These are phyloP conservation scores for Russula sp. DNA, from an alignment of 768 basidiomycete genomes.

Conservation along the genomic window DNA sequence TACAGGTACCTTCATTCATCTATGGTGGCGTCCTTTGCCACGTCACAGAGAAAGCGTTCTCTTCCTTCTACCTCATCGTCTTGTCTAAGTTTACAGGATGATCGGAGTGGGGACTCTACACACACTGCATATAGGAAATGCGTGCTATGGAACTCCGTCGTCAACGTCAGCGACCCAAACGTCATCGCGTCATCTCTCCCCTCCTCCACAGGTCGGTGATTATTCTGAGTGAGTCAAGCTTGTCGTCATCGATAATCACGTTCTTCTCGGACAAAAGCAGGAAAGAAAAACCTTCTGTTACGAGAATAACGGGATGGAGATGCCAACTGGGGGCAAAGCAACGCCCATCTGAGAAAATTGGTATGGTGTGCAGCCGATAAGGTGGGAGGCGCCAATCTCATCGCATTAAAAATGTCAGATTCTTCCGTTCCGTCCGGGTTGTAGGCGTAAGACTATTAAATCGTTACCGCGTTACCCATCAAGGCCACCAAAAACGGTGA, in stretches of 20 bases:
- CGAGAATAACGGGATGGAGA: not conserved
- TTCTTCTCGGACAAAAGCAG: not conserved
- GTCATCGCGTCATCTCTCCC: not conserved
- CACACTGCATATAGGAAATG: not conserved
- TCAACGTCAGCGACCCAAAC: conserved; percentile 12
- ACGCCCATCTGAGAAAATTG: not conserved
- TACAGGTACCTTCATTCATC: not conserved
- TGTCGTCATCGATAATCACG: conserved; percentile 4
- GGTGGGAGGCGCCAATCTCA: conserved; percentile 9
- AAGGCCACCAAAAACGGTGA: not conserved
- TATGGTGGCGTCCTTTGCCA: not conserved
- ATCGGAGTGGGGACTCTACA: not conserved
- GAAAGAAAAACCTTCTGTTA: not conserved
- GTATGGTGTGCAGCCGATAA: not conserved
- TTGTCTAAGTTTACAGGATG: not conserved
- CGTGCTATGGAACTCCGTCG: not conserved
- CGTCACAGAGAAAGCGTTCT: not conserved
- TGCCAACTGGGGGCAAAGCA: not conserved
- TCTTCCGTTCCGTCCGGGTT: not conserved
- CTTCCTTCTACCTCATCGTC: not conserved
- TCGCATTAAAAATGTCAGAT: not conserved
- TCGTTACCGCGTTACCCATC: too few species aligned
- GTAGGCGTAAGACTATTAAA: not conserved
- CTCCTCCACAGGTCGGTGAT: not conserved
- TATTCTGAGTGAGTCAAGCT: not conserved